Conservation (phyloP, 495 filamentous ascomycete genomes). For the Penicillium soppii region DNA sequence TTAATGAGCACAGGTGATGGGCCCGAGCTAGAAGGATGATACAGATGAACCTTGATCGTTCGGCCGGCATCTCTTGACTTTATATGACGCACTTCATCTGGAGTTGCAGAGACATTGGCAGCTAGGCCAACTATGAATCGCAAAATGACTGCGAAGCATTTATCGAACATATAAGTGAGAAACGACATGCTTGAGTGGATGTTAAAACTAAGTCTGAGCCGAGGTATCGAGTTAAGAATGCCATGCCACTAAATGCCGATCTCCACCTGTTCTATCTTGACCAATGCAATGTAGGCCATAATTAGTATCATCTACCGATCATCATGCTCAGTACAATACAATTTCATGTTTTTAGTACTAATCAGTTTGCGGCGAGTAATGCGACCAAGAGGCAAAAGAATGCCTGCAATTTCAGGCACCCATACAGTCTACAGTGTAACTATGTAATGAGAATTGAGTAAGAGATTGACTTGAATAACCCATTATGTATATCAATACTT, state of each 20-base stretch:
- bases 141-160: conserved; percentile 17
- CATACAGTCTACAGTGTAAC: neutral
- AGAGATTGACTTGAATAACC: neutral
- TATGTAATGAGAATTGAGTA: neutral
- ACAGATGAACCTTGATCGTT: conserved; percentile 47
- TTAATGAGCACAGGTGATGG: conserved; percentile 45
- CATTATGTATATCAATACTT: neutral
- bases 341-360: neutral
- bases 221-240: conserved; percentile 9
- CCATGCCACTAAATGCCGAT: conserved; percentile 3
- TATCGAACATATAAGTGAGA: conserved; percentile 25
- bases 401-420: neutral
- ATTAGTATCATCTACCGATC: too few species aligned
- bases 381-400: too few species aligned
- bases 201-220: conserved; percentile 2
- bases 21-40: conserved; percentile 26
- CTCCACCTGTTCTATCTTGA: neutral
- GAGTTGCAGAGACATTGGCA: conserved; percentile 5
- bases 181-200: conserved; percentile 15
- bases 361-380: too few species aligned
- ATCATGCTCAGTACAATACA: too few species aligned
- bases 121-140: neutral
- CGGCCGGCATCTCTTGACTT: conserved; percentile 41
- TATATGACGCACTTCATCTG: conserved; percentile 38
- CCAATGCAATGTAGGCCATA: too few species aligned